Percentiles rank a stretch among this genome's conserved stretches.
phyloP scores from a whole-genome alignment of 352 stramenopile species.

The Phytophthora colocasiae region DNA sequence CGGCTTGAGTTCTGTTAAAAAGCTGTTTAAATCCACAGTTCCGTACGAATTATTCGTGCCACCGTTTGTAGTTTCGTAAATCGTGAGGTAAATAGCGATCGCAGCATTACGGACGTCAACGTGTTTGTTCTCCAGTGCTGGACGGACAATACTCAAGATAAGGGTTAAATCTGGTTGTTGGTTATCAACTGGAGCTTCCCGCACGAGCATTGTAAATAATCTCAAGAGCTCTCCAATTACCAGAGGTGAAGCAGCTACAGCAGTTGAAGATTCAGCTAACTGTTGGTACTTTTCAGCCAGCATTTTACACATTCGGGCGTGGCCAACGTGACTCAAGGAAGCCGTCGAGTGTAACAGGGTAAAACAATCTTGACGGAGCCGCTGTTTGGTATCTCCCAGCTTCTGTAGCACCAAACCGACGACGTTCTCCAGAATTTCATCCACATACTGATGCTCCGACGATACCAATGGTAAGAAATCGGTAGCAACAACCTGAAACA shows the following conservation, averaged over 20 bases:
- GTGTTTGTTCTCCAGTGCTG: constrained; percentile 83
- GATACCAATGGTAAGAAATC: constrained; percentile 75
- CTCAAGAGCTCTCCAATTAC: constrained; percentile 67
- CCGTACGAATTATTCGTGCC: constrained; percentile 39
- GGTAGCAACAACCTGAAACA: constrained; percentile 73
- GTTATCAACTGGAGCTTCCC: constrained; percentile 32
- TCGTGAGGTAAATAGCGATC: constrained; percentile 66
- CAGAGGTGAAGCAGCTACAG: constrained; percentile 55
- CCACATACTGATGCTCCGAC: constrained; percentile 52
- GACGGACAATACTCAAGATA: constrained; percentile 57
- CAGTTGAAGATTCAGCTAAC: constrained; percentile 33
- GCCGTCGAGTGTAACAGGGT: constrained; percentile 73
- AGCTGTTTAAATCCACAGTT: constrained; percentile 65
- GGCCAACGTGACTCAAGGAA: constrained; percentile 60
- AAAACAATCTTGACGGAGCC: constrained; percentile 74
- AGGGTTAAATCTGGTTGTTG: constrained; percentile 42
- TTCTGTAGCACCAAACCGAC: constrained; percentile 73
- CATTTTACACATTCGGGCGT: constrained; percentile 71
- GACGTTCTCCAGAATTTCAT: constrained; percentile 69
- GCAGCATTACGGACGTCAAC: constrained; percentile 81
- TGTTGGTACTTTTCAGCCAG: constrained; percentile 67
- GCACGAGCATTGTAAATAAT: constrained; percentile 72
- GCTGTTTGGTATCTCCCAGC: constrained; percentile 80
- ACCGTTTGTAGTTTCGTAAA: constrained; percentile 78
- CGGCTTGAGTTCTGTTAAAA: constrained; percentile 68